Evolutionary conservation across 2,329 filamentous ascomycete genomes (phyloP), one percentile per base, ranked within the genome.

Genomic region (Daldinia eschscholtzii): DNA sequence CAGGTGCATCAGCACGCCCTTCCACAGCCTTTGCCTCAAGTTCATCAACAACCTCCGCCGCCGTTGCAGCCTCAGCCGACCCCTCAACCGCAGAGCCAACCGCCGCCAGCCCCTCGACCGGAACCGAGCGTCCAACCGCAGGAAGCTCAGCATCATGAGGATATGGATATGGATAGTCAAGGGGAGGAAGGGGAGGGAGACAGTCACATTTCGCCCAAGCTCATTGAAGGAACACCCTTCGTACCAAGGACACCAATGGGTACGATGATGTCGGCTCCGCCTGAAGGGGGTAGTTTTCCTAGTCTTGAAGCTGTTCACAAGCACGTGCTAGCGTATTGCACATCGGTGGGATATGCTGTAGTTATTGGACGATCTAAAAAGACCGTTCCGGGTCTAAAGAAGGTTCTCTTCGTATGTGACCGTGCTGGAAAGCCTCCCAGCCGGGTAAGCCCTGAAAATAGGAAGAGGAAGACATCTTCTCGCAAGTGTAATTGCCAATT

Each of bases 291-390:
- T 18, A 90, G 87, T 72, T 91, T 88, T 71, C 84, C 88, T 1
- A 90, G 88, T 1, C 81, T 91, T 28, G 89, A 91, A 68, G 87
- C 88, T 6, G 86, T 91, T 7, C 89, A 91, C 74, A 87, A 89
- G 75, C 87, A 86, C 33, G 88, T 90, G 18, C 80, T 91, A 64
- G 81, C 84, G n/a, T 90, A 91, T 75, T 90, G 88, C 74, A 89
- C 88, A 0, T 89, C 88, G 15, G 88, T 91, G 48, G 89, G 89
- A 53, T 91, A 91, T 76, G 89, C 89, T 6, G 89, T 91, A 58
- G 89, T 91, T 67, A 91, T 91, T 76, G 89, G 89, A 1, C 83
- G 89, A 39, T 91, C 89, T 0, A 91, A 91, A 77, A 91, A 91
- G 80, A 89, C 88, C 1, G 88, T 91, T 1, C 87, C 88, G 6